Evolutionary conservation across 345 rosid species (phyloP), one percentile per base, ranked within the genome.

Genomic region (Heritiera fomes): DNA sequence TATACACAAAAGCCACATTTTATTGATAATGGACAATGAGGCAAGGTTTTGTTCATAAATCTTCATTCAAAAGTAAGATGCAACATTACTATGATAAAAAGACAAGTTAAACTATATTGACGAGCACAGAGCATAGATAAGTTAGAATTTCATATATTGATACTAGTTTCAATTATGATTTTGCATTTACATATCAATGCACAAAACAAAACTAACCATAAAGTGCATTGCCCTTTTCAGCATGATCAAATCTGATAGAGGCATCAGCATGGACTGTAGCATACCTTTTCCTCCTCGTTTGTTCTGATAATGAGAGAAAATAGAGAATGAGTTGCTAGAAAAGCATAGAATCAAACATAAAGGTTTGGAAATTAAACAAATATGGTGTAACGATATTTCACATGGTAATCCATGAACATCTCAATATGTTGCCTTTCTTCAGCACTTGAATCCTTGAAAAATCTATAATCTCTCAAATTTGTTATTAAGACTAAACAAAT

Each of bases 361-460:
- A 32, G 15, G 8, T 32, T 62, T 38, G 4, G 23, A 75, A 59
- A 71, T 23, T 15, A 50, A 55, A 53, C 6, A 32, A 53, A 56
- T 34, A 32, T 3, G 34, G 23, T 11, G 32, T 18, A 56, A 6
- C 32, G 53, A 32, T 18, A 5, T 52, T 15, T 73, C 30, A 87
- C 95, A 92, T 91, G 91, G 80, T 90, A 94, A 53, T 90, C 82
- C 92, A 91, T 94, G 72, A 91, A 78, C 85, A 82, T 90, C 84
- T 92, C 97, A 55, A 96, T 45, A 23, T 23, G 28, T 23, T 23
- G 28, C 28, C 28, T 23, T 23, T 23, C 28, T 23, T 23, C 28
- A 23, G 80, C 82, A 75, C 97, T 91, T 20, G 94, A 92, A 9
- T 91, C 92, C 82, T 90, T 90, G 92, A 92, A 83, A 94, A 94